Conservation (phyloP, 495 filamentous ascomycete genomes). For the Aspergillus hancockii region DNA sequence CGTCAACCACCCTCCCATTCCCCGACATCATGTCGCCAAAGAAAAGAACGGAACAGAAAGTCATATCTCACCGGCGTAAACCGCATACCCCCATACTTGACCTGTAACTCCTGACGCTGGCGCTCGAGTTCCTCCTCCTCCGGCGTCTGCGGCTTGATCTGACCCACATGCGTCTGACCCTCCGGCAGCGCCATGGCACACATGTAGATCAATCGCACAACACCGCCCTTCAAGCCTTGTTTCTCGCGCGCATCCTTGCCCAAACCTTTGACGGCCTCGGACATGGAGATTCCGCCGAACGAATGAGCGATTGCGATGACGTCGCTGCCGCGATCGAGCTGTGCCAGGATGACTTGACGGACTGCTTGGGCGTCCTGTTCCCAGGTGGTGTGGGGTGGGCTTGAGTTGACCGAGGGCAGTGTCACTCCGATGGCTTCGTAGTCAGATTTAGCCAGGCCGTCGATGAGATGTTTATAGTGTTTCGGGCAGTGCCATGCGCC, state of each 20-base stretch:
- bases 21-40: no score
- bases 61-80: constrained; percentile 23
- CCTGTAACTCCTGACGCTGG: constrained; percentile 18
- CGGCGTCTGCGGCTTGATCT: constrained; percentile 22
- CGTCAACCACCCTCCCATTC: no score
- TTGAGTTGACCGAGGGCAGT: constrained; percentile 30
- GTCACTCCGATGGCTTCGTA: constrained; percentile 32
- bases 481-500: constrained; percentile 45
- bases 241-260: constrained; percentile 37
- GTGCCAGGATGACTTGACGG: constrained; percentile 26
- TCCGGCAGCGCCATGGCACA: constrained; percentile 30
- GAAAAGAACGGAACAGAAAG: no score
- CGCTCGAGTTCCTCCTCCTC: constrained; percentile 31
- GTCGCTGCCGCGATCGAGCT: constrained; percentile 30
- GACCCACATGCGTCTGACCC: constrained; percentile 25
- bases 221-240: constrained; percentile 38
- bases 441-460: constrained; percentile 27
- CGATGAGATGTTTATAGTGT: constrained; percentile 37
- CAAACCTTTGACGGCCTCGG: constrained; percentile 38
- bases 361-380: constrained; percentile 29
- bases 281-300: constrained; percentile 39
- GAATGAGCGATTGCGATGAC: constrained; percentile 42
- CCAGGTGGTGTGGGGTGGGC: constrained; percentile 30
- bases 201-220: constrained; percentile 44
- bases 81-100: constrained; percentile 20